Percentiles rank a stretch among this genome's conserved stretches.
These are phyloP conservation scores for Juncus effusus DNA, from an alignment of 176 grass and related monocot genomes.

Conservation along the genomic window DNA sequence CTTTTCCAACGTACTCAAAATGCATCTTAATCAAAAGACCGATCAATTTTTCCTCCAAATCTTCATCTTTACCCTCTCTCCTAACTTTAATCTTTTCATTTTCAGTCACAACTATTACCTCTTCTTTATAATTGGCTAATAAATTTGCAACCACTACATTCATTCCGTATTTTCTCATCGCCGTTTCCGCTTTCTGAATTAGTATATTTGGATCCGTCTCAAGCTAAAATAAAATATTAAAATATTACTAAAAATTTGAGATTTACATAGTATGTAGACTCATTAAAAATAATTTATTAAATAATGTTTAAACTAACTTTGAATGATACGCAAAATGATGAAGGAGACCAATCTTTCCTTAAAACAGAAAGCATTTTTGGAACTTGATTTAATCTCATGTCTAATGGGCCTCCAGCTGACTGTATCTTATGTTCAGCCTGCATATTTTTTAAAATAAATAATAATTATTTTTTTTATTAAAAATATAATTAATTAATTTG, in stretches of 20 bases:
- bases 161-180: constrained; percentile 72
- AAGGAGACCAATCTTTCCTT: constrained; percentile 67
- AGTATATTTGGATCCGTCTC: constrained; percentile 89
- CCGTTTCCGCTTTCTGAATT: constrained; percentile 55
- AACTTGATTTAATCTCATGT: constrained; percentile 75
- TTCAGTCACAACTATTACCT: constrained; percentile 54
- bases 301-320: constrained; percentile 36
- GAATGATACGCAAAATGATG: constrained; percentile 75
- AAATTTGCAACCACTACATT: constrained; percentile 65
- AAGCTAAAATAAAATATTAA: constrained; percentile 34
- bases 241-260: background rate
- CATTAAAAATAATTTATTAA: too few relatives aligned
- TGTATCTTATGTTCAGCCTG: constrained; percentile 97
- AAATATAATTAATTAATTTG: background rate
- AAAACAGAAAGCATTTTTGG: constrained; percentile 81
- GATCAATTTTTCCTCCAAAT: constrained; percentile 65
- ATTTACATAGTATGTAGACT: too few relatives aligned
- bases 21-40: constrained; percentile 42
- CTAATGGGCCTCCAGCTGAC: constrained; percentile 69
- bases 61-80: constrained; percentile 34
- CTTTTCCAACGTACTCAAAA: constrained; percentile 38
- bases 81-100: constrained; percentile 31
- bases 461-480: too few relatives aligned
- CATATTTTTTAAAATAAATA: background rate
- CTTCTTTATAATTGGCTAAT: constrained; percentile 72